Evolutionary conservation across 495 filamentous ascomycete genomes (phyloP).

Genomic region (Podospora comata): DNA sequence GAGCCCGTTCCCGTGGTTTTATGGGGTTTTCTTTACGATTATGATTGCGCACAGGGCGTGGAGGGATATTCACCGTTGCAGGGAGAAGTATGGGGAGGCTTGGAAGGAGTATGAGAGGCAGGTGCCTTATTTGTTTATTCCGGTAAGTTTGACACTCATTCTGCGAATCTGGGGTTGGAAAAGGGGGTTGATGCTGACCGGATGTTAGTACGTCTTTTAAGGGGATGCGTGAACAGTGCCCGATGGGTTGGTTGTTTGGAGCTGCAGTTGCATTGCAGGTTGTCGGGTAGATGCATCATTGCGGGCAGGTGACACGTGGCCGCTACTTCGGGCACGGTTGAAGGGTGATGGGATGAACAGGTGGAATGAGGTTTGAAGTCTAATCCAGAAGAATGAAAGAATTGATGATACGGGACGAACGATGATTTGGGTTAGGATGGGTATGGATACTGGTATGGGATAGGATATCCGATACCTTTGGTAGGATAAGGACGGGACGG

Average conservation of each 20-base stretch:
- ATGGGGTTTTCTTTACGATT: conserved; percentile 80
- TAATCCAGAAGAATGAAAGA: no score
- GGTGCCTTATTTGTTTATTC: conserved; percentile 95
- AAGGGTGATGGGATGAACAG: background rate
- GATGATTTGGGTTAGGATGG: background rate
- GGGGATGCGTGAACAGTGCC: background rate
- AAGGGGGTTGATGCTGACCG: background rate
- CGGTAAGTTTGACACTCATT: conserved; percentile 58
- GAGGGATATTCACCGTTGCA: conserved; percentile 82
- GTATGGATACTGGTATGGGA: background rate
- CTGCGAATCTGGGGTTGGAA: background rate
- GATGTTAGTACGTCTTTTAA: background rate
- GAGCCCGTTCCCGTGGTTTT: conserved; percentile 96
- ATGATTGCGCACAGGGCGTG: conserved; percentile 91
- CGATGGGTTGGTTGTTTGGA: background rate
- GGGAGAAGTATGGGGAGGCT: conserved; percentile 83
- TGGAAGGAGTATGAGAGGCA: conserved; percentile 86
- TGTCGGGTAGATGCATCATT: background rate
- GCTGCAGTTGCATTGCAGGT: background rate
- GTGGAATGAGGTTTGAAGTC: no score
- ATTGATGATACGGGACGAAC: no score
- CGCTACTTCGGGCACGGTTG: no score
- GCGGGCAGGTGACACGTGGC: background rate
- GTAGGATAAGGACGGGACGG: background rate
- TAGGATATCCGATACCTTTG: background rate